Percentiles rank a stretch among this genome's conserved stretches.
Conservation (phyloP, 768 basidiomycete species). For the Lyophyllum decastes region DNA sequence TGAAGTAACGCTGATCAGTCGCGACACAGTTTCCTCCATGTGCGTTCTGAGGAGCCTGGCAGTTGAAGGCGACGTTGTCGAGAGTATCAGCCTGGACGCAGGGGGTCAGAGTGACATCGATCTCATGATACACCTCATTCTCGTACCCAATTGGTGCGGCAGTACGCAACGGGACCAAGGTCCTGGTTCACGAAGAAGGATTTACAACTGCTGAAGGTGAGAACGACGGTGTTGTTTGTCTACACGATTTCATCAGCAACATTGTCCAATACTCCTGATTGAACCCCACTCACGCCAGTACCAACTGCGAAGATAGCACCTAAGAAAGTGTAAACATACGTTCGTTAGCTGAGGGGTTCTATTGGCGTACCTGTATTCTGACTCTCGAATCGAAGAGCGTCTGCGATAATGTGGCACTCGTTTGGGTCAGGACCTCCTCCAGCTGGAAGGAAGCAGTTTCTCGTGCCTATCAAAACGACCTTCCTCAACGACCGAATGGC, state of each 20-base stretch:
- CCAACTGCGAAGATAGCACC: slow-evolving; percentile 28
- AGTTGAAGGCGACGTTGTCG: slow-evolving; percentile 45
- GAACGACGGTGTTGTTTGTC: slow-evolving; percentile 38
- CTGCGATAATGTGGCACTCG: slow-evolving; percentile 50
- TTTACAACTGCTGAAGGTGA: slow-evolving; percentile 43
- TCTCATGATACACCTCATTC: no score
- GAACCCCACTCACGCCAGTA: slow-evolving; percentile 24
- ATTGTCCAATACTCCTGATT: neutral
- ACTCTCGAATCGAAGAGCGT: slow-evolving; percentile 46
- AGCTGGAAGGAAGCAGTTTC: slow-evolving; percentile 46
- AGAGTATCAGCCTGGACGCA: slow-evolving; percentile 38
- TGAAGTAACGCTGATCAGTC: slow-evolving; percentile 47
- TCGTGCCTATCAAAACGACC: slow-evolving; percentile 39
- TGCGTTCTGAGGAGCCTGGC: slow-evolving; percentile 49
- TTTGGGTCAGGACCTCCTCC: slow-evolving; percentile 50
- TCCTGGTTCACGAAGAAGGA: slow-evolving; percentile 54
- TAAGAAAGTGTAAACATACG: neutral
- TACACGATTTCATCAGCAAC: slow-evolving; percentile 4
- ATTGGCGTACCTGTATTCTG: slow-evolving; percentile 28
- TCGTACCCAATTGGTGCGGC: slow-evolving; percentile 49
- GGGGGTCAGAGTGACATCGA: no score
- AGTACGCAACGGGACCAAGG: slow-evolving; percentile 37
- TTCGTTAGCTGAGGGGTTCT: neutral
- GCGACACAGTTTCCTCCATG: slow-evolving; percentile 53
- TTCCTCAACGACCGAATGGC: no score